Base-by-base conservation (phyloP, 2,329 filamentous ascomycete species). In the Sporothrix pseudoabietina region DNA sequence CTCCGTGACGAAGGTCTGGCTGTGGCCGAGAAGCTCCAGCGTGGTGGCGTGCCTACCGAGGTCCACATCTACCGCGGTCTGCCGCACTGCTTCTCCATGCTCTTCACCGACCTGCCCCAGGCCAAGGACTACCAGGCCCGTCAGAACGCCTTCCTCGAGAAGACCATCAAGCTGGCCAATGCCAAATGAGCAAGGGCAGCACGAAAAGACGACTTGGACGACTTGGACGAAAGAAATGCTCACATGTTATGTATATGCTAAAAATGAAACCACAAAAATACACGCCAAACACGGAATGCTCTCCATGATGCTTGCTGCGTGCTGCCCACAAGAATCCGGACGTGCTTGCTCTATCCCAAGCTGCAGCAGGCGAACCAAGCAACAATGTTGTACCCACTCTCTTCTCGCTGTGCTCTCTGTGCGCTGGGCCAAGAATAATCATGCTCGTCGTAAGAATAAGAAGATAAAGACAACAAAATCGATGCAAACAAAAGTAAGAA, bases 1-100 rank as follows among this genome's bases (percentile, higher is more conserved):
- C 75, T 82, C n/a, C 78, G 82, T 19, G 82, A 83, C 70, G 82
- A 83, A 32, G 81, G 77, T 9, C 77, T 83, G 41, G 82, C 81
- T 1, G 82, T 82, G 65, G 81, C 80, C 6, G 81, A 82, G 73
- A 78, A 78, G 9, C 77, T 83, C 32, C 61, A 78, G 68, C 76
- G 75, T 0, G 80, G 79, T 6, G 80, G 80, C 32, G 79, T 79
- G 9, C 76, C 79, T 4, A 79, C 79, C 22, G 78, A 81, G 63
- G 69, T 82, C n/a, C 75, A 80, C 54, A 74, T 77, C 30, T 82
- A 81, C 72, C 71, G 76, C 26, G 82, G 81, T 7, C 73, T 83
- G 75, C 81, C 81, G 30, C 82, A 83, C 74, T 79, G 78, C 63
- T 82, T 82, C 71, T 78, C 73, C 63, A 54, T 52, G 44, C n/a